phyloP scores from a whole-genome alignment of 768 basidiomycete species.

The Suillus americanus region DNA sequence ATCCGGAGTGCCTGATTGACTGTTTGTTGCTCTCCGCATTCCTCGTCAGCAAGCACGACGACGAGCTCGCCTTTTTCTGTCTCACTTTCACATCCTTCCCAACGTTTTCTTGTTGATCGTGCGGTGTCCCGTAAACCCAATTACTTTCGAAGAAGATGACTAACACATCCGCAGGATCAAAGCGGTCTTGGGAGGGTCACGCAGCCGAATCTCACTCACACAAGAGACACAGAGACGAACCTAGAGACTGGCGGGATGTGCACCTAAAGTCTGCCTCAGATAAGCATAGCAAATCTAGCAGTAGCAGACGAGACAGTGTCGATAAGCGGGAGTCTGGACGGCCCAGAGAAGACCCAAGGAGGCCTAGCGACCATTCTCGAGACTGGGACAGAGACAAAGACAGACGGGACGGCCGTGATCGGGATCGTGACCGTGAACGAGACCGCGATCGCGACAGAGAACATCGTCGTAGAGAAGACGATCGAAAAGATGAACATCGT shows the following conservation, averaged over 20 bases:
- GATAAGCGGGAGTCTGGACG: constrained; percentile 41
- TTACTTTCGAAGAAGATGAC: constrained; percentile 52
- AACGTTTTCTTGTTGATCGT: constrained; percentile 54
- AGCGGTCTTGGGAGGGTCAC: constrained; percentile 74
- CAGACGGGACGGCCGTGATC: constrained; percentile 23
- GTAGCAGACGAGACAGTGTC: constrained; percentile 34
- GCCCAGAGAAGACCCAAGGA: constrained; percentile 38
- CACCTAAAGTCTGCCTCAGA: constrained; percentile 44
- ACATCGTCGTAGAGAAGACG: constrained; percentile 31
- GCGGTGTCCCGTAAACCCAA: constrained; percentile 78
- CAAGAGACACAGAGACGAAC: constrained; percentile 59
- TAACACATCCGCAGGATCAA: constrained; percentile 82
- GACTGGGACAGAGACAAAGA: constrained; percentile 28
- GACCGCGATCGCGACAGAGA: constrained; percentile 23
- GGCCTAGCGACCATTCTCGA: constrained; percentile 26
- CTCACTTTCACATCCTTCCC: constrained; percentile 1
- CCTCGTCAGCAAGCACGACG: constrained; percentile 5
- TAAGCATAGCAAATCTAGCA: constrained; percentile 22
- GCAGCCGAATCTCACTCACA: constrained; percentile 35
- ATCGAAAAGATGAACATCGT: constrained; percentile 27
- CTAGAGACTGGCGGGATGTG: constrained; percentile 70
- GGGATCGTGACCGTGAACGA: constrained; percentile 28
- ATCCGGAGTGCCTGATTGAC: neutral
- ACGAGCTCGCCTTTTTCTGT: constrained; percentile 1
- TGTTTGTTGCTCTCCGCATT: constrained; percentile 1